These are phyloP conservation scores for Lactarius pseudohatsudake DNA, from an alignment of 768 basidiomycete genomes.

Conservation along the genomic window DNA sequence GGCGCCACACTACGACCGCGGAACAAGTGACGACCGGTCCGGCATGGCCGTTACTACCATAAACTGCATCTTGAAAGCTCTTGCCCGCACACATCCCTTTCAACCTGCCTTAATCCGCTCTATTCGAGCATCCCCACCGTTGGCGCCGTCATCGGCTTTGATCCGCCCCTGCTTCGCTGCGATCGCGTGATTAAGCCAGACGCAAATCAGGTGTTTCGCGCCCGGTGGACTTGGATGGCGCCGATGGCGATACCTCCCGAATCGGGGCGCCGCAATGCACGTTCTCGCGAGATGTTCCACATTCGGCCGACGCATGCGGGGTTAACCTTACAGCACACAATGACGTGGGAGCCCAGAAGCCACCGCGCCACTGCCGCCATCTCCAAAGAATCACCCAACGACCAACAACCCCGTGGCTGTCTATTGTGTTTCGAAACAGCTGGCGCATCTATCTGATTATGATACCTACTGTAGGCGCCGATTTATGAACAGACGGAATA, in stretches of 20 bases:
- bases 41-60: not conserved
- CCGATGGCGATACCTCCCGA: not conserved
- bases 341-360: not conserved
- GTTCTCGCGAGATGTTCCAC: slow-evolving; percentile 5
- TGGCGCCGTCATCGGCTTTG: not conserved
- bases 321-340: not conserved
- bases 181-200: slow-evolving; percentile 6
- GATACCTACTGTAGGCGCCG: not conserved
- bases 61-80: not conserved
- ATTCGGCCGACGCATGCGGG: not conserved
- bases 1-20: not conserved
- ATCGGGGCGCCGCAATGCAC: slow-evolving; percentile 6
- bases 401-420: not conserved
- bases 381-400: not conserved
- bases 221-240: no score
- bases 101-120: not conserved
- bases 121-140: not conserved
- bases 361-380: not conserved
- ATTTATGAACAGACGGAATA: no score
- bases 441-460: slow-evolving; percentile 6
- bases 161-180: not conserved
- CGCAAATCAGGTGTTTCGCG: not conserved
- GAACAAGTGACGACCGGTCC: slow-evolving; percentile 9
- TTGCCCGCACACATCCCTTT: not conserved
- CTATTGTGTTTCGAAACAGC: not conserved